phyloP scores from a whole-genome alignment of 306 rosid genomes.

The Pterocarpus macrocarpus region DNA sequence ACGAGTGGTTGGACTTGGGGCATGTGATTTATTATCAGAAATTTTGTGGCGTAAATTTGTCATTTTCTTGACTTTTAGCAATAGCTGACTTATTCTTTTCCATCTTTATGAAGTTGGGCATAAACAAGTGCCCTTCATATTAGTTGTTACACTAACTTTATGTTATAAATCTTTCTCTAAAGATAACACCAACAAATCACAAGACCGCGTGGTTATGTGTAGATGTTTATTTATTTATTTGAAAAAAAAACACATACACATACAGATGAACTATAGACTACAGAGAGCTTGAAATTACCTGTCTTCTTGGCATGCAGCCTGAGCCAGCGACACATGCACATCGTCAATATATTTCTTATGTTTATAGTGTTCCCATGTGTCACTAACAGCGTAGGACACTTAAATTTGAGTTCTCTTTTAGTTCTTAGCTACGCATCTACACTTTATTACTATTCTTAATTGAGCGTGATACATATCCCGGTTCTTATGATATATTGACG shows the following conservation, averaged over 20 bases:
- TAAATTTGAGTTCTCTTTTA: not conserved
- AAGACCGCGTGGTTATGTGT: constrained; percentile 20
- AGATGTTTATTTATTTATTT: no score
- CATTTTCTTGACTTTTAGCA: constrained; percentile 41
- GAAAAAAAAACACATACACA: not conserved
- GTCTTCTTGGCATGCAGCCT: constrained; percentile 32
- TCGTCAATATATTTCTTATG: constrained; percentile 35
- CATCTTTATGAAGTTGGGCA: constrained; percentile 1
- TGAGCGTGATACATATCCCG: not conserved
- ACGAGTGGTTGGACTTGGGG: constrained; percentile 39
- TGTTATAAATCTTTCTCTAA: not conserved
- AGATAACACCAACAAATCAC: constrained; percentile 39
- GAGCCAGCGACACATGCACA: constrained; percentile 33
- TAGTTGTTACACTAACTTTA: constrained; percentile 42
- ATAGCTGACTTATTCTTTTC: constrained; percentile 1
- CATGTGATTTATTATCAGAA: not conserved
- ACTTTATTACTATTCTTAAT: not conserved
- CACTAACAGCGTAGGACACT: constrained; percentile 37
- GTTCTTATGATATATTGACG: not conserved
- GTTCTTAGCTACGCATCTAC: not conserved
- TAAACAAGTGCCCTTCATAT: constrained; percentile 1
- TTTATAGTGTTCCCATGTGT: constrained; percentile 26
- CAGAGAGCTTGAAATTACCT: constrained; percentile 48
- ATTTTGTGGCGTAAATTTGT: constrained; percentile 15
- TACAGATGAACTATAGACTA: constrained; percentile 12